phyloP scores from a whole-genome alignment of 1,139 yeast species.

The Meyerozyma elateridarum region DNA sequence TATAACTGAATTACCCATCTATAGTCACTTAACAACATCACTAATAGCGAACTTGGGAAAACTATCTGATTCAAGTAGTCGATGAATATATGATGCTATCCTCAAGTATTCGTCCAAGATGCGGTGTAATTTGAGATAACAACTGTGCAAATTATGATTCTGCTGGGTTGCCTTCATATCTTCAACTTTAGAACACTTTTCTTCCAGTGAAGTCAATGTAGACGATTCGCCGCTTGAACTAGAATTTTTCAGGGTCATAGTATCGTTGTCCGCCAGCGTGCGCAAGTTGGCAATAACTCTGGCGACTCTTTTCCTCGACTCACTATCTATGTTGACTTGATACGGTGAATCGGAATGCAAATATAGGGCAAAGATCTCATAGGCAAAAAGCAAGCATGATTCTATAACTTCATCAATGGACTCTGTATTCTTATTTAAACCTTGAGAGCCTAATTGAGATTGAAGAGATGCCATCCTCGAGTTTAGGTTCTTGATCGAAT shows the following conservation, averaged over 20 bases:
- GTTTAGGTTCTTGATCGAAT: conserved; percentile 45
- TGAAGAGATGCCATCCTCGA: neutral
- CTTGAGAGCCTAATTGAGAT: conserved; percentile 17
- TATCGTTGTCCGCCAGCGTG: conserved; percentile 13
- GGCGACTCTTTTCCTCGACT: conserved; percentile 46
- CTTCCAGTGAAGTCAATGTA: neutral
- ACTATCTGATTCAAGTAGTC: conserved; percentile 70
- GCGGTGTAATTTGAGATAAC: conserved; percentile 18
- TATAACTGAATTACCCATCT: conserved; percentile 2
- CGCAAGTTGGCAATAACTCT: conserved; percentile 24
- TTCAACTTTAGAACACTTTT: conserved; percentile 2
- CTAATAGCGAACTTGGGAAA: conserved; percentile 31
- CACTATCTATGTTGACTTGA: conserved; percentile 66
- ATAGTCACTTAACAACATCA: conserved; percentile 5
- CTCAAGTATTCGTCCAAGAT: conserved; percentile 38
- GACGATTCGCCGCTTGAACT: too few relatives aligned
- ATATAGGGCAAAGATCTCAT: conserved; percentile 62
- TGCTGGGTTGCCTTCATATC: neutral
- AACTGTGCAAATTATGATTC: too few relatives aligned
- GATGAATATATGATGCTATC: conserved; percentile 35
- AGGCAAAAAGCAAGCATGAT: conserved; percentile 49
- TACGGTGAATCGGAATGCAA: conserved; percentile 68
- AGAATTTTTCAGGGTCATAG: neutral
- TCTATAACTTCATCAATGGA: conserved; percentile 6
- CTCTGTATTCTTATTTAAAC: conserved; percentile 13